Percentiles rank a stretch among this genome's conserved stretches.
phyloP scores from a whole-genome alignment of 2,329 filamentous ascomycete species.

The Thelonectria rubi region DNA sequence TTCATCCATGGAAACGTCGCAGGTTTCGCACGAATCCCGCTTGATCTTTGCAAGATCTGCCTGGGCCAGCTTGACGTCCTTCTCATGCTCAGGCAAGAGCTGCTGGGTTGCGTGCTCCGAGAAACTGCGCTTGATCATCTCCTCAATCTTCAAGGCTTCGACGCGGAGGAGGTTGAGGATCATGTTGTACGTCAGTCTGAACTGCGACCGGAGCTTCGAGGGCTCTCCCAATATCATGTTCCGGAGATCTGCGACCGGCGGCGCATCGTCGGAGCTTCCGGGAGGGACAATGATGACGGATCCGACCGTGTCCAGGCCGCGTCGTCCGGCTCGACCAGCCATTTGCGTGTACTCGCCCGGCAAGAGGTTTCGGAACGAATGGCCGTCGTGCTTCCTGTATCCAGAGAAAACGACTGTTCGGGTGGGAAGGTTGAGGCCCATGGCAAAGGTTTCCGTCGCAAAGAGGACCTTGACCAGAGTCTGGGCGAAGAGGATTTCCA shows the following conservation, averaged over 20 bases:
- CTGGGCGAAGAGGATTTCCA: conserved; percentile 95
- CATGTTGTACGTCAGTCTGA: conserved; percentile 99
- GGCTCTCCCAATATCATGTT: conserved; percentile 97
- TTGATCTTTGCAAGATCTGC: conserved; percentile 91
- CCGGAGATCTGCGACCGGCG: conserved; percentile 81
- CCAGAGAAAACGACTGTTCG: conserved; percentile 97
- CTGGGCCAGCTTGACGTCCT: conserved; percentile 90
- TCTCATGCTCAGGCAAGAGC: conserved; percentile 92
- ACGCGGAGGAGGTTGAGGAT: conserved; percentile 95
- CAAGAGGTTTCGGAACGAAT: conserved; percentile 87
- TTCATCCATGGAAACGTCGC: conserved; percentile 79
- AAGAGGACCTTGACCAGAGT: conserved; percentile 97
- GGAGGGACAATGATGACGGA: conserved; percentile 93
- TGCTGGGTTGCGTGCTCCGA: conserved; percentile 98
- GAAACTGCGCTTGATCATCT: conserved; percentile 99
- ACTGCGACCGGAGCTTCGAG: conserved; percentile 94
- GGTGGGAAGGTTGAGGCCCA: conserved; percentile 96
- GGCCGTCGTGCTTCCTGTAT: conserved; percentile 94
- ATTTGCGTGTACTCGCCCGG: conserved; percentile 99
- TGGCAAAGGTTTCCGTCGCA: conserved; percentile 97
- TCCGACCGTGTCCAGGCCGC: conserved; percentile 91
- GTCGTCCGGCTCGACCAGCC: conserved; percentile 92
- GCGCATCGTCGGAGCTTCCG: conserved; percentile 82
- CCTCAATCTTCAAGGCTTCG: conserved; percentile 96
- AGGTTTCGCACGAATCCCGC: conserved; percentile 82